These are phyloP conservation scores for Arabis alpina DNA, from an alignment of 345 rosid genomes.

Conservation along the genomic window DNA sequence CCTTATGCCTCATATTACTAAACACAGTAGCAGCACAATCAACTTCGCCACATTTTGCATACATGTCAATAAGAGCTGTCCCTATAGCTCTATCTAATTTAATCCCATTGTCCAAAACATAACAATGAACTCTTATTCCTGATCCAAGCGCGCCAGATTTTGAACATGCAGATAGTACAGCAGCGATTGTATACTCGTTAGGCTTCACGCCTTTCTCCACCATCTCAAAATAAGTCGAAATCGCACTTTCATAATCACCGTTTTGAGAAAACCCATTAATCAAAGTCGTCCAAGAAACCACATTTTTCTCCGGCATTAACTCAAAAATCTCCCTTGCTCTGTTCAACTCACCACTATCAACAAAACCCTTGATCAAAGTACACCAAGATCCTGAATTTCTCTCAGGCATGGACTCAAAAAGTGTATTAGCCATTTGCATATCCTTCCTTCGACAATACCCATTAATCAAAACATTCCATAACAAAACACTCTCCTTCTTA, in stretches of 20 bases:
- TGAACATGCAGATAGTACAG: slow-evolving; percentile 67
- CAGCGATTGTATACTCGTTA: slow-evolving; percentile 51
- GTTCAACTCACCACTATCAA: slow-evolving; percentile 45
- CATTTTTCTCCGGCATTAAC: slow-evolving; percentile 54
- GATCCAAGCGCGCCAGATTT: slow-evolving; percentile 65
- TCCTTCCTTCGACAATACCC: slow-evolving; percentile 56
- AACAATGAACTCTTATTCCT: slow-evolving; percentile 53
- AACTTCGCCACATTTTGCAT: slow-evolving; percentile 68
- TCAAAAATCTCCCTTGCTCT: slow-evolving; percentile 53
- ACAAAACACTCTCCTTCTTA: slow-evolving; percentile 45
- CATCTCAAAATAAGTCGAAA: slow-evolving; percentile 57
- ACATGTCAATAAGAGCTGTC: slow-evolving; percentile 62
- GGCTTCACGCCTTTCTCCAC: slow-evolving; percentile 58
- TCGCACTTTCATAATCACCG: slow-evolving; percentile 51
- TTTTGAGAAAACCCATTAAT: slow-evolving; percentile 54
- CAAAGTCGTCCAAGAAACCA: slow-evolving; percentile 64
- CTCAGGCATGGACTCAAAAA: slow-evolving; percentile 56
- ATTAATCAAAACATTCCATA: slow-evolving; percentile 70
- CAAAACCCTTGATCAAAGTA: slow-evolving; percentile 64
- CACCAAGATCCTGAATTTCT: slow-evolving; percentile 59
- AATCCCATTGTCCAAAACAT: slow-evolving; percentile 50
- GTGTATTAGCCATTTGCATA: slow-evolving; percentile 52
- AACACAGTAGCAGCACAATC: slow-evolving; percentile 59
- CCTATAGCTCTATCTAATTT: slow-evolving; percentile 50
- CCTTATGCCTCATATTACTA: slow-evolving; percentile 49